Percentiles rank a stretch among this genome's conserved stretches.
phyloP scores from a whole-genome alignment of 2,329 filamentous ascomycete species.

The Talaromyces sp. region DNA sequence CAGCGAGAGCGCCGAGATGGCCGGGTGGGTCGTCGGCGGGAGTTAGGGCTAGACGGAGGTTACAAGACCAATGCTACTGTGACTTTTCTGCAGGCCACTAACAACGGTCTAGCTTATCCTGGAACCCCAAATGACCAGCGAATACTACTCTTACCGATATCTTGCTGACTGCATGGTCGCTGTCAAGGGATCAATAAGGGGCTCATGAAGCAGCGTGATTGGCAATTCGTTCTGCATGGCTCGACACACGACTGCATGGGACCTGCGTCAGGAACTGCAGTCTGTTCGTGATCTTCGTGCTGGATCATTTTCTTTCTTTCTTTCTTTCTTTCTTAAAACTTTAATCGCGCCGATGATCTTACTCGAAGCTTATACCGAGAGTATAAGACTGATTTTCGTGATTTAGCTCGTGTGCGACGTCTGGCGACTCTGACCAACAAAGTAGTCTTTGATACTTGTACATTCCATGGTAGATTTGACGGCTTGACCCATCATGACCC shows the following conservation, averaged over 20 bases:
- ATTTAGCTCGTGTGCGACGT: background rate
- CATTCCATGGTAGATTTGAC: background rate
- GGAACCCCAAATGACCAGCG: background rate
- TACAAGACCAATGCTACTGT: constrained; percentile 17
- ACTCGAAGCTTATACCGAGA: background rate
- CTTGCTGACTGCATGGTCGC: background rate
- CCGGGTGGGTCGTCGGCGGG: constrained; percentile 1
- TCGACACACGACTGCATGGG: background rate
- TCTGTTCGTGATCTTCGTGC: background rate
- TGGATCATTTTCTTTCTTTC: background rate
- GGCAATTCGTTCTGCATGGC: background rate
- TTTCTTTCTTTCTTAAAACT: too few species aligned
- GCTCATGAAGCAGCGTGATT: background rate
- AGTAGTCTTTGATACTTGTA: background rate
- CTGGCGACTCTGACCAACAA: too few species aligned
- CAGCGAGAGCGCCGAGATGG: background rate
- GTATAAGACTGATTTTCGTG: background rate
- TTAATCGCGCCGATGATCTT: background rate
- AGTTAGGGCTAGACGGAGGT: constrained; percentile 16
- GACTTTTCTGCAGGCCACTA: constrained; percentile 11
- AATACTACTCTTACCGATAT: constrained; percentile 2
- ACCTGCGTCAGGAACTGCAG: background rate
- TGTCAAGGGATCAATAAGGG: constrained; percentile 2
- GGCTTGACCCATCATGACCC: background rate
- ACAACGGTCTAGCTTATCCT: background rate